Conservation (phyloP, 2,329 filamentous ascomycete genomes). For the Trichothecium sympodiale region DNA sequence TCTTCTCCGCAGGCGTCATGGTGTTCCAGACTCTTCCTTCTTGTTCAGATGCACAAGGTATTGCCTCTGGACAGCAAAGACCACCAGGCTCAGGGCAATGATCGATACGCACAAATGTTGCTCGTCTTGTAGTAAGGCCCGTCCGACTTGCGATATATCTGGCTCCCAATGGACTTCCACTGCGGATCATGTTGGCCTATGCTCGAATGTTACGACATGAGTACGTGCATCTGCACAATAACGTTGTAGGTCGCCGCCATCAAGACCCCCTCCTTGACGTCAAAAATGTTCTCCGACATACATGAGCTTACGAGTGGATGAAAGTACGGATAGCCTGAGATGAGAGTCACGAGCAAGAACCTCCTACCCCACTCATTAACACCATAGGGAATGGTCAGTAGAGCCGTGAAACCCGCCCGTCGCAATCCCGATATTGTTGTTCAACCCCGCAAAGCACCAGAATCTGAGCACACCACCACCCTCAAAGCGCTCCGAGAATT, state of each 20-base stretch:
- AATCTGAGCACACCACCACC: too few relatives aligned
- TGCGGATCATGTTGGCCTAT: conserved; percentile 4
- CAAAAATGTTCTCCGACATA: conserved; percentile 37
- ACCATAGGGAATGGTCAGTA: conserved; percentile 35
- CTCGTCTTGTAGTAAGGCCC: conserved; percentile 45
- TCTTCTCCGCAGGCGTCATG: conserved; percentile 32
- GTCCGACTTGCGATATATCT: conserved; percentile 41
- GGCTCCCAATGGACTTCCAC: conserved; percentile 26
- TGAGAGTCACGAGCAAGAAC: conserved; percentile 38
- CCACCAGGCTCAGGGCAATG: conserved; percentile 32
- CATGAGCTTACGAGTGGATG: conserved; percentile 42
- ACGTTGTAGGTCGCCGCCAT: conserved; percentile 37
- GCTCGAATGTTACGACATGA: too few relatives aligned
- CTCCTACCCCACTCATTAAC: conserved; percentile 38
- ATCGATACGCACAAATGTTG: conserved; percentile 45
- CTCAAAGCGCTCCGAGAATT: conserved; percentile 15
- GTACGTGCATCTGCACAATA: conserved; percentile 32
- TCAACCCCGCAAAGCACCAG: too few relatives aligned
- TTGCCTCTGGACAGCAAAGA: conserved; percentile 38
- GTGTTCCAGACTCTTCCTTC: conserved; percentile 33
- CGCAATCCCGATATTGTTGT: too few relatives aligned
- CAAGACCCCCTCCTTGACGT: conserved; percentile 37
- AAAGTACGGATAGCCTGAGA: conserved; percentile 46
- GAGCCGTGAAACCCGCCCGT: conserved; percentile 34
- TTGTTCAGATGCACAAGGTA: conserved; percentile 33